Conservation (phyloP, 2,329 filamentous ascomycete genomes). For the Tolypocladium ovalisporum region DNA sequence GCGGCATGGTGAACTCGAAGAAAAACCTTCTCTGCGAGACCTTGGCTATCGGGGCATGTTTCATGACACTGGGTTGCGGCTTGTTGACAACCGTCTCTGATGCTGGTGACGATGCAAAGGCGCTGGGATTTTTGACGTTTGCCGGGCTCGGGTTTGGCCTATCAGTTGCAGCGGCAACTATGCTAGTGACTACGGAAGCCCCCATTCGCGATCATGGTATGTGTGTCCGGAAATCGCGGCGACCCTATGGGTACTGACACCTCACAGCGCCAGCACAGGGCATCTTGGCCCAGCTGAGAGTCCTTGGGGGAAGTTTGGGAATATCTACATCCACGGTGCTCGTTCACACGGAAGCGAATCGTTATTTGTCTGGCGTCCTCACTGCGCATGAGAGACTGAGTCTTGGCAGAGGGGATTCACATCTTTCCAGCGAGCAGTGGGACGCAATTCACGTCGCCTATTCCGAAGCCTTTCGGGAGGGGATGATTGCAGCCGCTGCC, state of each 20-base stretch:
- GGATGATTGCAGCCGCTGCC: slow-evolving; percentile 34
- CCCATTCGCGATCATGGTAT: slow-evolving; percentile 34
- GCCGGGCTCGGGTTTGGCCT: slow-evolving; percentile 43
- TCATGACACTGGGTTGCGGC: slow-evolving; percentile 36
- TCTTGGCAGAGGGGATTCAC: slow-evolving; percentile 9
- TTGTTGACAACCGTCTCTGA: slow-evolving; percentile 28
- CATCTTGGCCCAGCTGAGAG: slow-evolving; percentile 37
- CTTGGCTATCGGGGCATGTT: slow-evolving; percentile 26
- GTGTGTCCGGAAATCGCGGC: slow-evolving; percentile 1
- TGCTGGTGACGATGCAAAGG: slow-evolving; percentile 27
- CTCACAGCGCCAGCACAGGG: slow-evolving; percentile 37
- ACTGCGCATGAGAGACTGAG: slow-evolving; percentile 16
- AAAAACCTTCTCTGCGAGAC: slow-evolving; percentile 32
- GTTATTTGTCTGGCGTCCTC: slow-evolving; percentile 16
- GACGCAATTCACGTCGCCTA: slow-evolving; percentile 26
- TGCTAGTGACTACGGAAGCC: slow-evolving; percentile 30
- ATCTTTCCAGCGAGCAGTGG: slow-evolving; percentile 17
- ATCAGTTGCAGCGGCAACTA: slow-evolving; percentile 34
- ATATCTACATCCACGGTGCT: slow-evolving; percentile 42
- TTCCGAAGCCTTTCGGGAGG: slow-evolving; percentile 30
- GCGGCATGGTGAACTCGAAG: slow-evolving; percentile 29
- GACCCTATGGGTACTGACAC: not conserved
- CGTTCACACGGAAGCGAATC: slow-evolving; percentile 19
- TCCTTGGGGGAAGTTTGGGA: slow-evolving; percentile 43
- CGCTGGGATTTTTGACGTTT: slow-evolving; percentile 37